Evolutionary conservation across 116 monocot species (phyloP).

Genomic region (Trichopus zeylanicus): DNA sequence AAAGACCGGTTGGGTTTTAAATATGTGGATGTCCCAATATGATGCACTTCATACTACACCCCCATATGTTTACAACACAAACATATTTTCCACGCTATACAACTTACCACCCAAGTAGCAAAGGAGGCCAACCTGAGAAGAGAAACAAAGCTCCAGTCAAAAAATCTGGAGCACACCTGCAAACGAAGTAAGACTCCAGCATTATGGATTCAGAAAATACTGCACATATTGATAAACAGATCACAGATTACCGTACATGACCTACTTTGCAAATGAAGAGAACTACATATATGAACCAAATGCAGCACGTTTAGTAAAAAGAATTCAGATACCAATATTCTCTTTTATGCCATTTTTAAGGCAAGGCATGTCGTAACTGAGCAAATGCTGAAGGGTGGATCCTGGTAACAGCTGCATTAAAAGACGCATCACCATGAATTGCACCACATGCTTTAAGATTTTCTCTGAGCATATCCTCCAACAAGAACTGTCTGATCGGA

Average conservation of each 20-base stretch:
- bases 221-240: not conserved
- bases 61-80: not conserved
- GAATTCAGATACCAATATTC: not conserved
- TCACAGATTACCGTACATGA: not conserved
- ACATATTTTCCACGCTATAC: not conserved
- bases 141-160: not conserved
- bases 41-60: not conserved
- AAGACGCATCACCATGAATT: slow-evolving; percentile 72
- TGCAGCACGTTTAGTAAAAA: not conserved
- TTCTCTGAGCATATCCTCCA: slow-evolving; percentile 72
- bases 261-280: not conserved
- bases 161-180: not conserved
- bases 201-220: not conserved
- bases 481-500: slow-evolving; percentile 74
- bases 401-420: slow-evolving; percentile 77
- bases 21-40: not conserved
- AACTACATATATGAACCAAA: not conserved
- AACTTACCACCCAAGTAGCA: not conserved
- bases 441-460: slow-evolving; percentile 77
- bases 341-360: slow-evolving; percentile 56
- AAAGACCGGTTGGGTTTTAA: not conserved
- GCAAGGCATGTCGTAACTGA: slow-evolving; percentile 89
- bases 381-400: slow-evolving; percentile 94
- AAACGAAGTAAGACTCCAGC: not conserved
- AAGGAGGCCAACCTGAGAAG: not conserved